Evolutionary conservation across 805 yeast species (phyloP), one percentile per base, ranked within the genome.

Genomic region (Kodamaea jinghongensis): DNA sequence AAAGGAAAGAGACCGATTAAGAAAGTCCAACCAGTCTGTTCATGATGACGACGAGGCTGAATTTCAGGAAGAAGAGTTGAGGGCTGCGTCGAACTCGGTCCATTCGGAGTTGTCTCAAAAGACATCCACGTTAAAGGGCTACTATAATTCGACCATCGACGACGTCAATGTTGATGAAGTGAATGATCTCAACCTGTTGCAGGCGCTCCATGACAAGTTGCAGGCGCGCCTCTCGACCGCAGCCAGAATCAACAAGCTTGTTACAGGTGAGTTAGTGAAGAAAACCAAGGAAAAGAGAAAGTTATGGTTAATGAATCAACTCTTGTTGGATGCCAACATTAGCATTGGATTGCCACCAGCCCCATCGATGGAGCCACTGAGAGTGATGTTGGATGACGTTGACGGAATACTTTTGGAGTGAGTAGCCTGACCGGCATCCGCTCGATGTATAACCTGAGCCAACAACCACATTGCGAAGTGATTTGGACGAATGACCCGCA

Each of bases 321-420:
- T 63, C 8, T 49, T 75, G 12, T 46, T 75, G 17, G 74, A 74
- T 39, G 69, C 71, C 4, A 71, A 69, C 38, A 55, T 71, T 17
- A 43, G 52, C 28, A 37, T 64, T 7, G 75, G 70, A 2, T 50
- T 69, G 17, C 71, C 67, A 2, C 57, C 54, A 4, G 44, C 37
- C 14, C 38, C 38, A 12, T 25, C 45, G 13, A 34, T 16, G 43
- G 41, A 27, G 36, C 37, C 45, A 6, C 52, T 42, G 39, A 31
- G 50, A 17, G 51, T 47, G 7, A 37, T 32, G 14, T 23, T 44
- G 28, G 56, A 51, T 36, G 42, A 36, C 15, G 37, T 49, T 27
- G 60, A 55, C 35, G 49, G 44, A 10, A 31, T 32, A 27, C 31
- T 38, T 29, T 38, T 38, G 33, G 37, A 34, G 30, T 34, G 22